Evolutionary conservation across 768 basidiomycete species (phyloP).

Genomic region (Pleurotus tuber-regium): DNA sequence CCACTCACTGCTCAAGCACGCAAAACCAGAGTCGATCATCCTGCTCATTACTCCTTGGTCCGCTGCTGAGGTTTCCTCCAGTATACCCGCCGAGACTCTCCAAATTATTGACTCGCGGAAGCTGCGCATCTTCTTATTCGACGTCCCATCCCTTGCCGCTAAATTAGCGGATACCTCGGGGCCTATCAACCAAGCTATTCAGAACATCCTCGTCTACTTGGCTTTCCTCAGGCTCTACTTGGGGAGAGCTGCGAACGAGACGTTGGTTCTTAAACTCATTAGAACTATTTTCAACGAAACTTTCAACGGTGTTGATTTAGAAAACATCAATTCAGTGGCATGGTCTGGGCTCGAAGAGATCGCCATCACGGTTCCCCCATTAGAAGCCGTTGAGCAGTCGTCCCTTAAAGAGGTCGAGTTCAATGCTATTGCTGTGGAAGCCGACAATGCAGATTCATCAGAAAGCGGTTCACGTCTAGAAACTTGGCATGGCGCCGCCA

Average conservation of each 20-base stretch:
- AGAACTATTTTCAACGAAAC: constrained; percentile 41
- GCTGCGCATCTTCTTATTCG: constrained; percentile 57
- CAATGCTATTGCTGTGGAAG: constrained; percentile 73
- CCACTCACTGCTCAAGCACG: constrained; percentile 67
- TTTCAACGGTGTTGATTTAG: constrained; percentile 47
- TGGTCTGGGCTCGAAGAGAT: constrained; percentile 70
- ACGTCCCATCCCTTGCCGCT: constrained; percentile 53
- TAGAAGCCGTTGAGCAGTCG: constrained; percentile 19
- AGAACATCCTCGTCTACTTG: constrained; percentile 65
- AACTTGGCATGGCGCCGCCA: constrained; percentile 85
- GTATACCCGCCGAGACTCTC: constrained; percentile 52
- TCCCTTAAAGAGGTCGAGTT: constrained; percentile 59
- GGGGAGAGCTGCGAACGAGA: constrained; percentile 57
- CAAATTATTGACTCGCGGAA: constrained; percentile 47
- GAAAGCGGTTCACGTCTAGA: constrained; percentile 59
- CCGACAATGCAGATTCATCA: constrained; percentile 51
- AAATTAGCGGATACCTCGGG: constrained; percentile 34
- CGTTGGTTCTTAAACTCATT: constrained; percentile 50
- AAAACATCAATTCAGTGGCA: constrained; percentile 51
- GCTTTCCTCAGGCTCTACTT: constrained; percentile 86
- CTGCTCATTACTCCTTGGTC: constrained; percentile 79
- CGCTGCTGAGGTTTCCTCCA: constrained; percentile 66
- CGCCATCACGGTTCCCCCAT: constrained; percentile 31
- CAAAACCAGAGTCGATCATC: constrained; percentile 65
- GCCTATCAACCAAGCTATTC: constrained; percentile 37